Percentiles rank a stretch among this genome's conserved stretches.
Conservation (phyloP, 345 rosid species). For the Raphanus sativus region DNA sequence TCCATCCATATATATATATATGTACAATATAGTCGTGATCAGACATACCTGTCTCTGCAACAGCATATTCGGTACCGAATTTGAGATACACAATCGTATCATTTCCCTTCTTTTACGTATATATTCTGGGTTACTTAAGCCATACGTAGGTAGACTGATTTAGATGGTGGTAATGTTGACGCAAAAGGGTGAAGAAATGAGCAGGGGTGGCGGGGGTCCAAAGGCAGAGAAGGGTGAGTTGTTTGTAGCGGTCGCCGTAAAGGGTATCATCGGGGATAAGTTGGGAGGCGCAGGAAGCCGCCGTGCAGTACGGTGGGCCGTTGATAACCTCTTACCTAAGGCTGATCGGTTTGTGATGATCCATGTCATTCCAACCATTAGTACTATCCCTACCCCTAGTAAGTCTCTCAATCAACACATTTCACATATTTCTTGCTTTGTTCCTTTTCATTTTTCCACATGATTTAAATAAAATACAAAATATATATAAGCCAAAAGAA, state of each 20-base stretch:
- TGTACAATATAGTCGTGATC: slow-evolving; percentile 3
- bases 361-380: slow-evolving; percentile 67
- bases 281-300: slow-evolving; percentile 62
- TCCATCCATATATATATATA: background rate
- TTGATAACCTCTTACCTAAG: slow-evolving; percentile 50
- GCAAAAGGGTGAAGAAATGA: slow-evolving; percentile 29
- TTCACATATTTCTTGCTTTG: background rate
- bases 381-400: slow-evolving; percentile 75
- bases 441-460: background rate
- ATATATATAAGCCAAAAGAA: background rate
- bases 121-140: slow-evolving; percentile 8
- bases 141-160: background rate
- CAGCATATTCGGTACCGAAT: background rate
- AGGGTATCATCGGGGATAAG: slow-evolving; percentile 45
- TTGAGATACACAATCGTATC: slow-evolving; percentile 7
- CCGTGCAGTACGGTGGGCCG: slow-evolving; percentile 81
- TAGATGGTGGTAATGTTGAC: slow-evolving; percentile 38
- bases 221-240: slow-evolving; percentile 31
- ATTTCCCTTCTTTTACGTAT: background rate
- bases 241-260: slow-evolving; percentile 68
- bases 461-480: background rate
- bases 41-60: slow-evolving; percentile 17
- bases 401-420: slow-evolving; percentile 16
- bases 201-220: slow-evolving; percentile 14
- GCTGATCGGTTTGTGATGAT: slow-evolving; percentile 62